Percentiles rank a stretch among this genome's conserved stretches.
phyloP scores from a whole-genome alignment of 2,329 filamentous ascomycete genomes.

The Cryoendolithus antarcticus region DNA sequence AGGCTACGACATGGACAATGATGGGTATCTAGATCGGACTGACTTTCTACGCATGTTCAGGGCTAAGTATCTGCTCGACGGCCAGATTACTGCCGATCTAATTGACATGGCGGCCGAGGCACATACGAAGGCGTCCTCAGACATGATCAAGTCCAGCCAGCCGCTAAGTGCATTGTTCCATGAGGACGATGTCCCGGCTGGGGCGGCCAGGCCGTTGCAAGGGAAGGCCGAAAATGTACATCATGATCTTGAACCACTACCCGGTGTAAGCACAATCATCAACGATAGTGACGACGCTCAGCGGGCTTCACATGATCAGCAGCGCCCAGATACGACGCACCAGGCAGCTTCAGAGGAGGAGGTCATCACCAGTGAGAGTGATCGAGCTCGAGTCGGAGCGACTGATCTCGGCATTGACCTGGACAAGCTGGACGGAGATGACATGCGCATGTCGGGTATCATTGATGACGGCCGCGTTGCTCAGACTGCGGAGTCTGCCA shows the following conservation, averaged over 20 bases:
- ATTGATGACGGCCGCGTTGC: not conserved
- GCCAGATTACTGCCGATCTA: slow-evolving; percentile 69
- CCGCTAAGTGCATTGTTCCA: slow-evolving; percentile 35
- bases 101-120: slow-evolving; percentile 1
- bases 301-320: slow-evolving; percentile 35
- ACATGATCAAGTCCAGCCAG: slow-evolving; percentile 31
- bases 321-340: slow-evolving; percentile 11
- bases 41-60: slow-evolving; percentile 88
- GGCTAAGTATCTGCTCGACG: slow-evolving; percentile 82
- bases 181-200: slow-evolving; percentile 23
- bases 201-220: slow-evolving; percentile 13
- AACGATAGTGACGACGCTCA: slow-evolving; percentile 38
- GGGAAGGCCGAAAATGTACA: slow-evolving; percentile 23
- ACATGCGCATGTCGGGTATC: slow-evolving; percentile 36
- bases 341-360: slow-evolving; percentile 36
- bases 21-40: slow-evolving; percentile 72
- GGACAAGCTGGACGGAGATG: slow-evolving; percentile 42
- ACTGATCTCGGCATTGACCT: slow-evolving; percentile 56
- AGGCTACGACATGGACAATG: slow-evolving; percentile 80
- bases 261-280: slow-evolving; percentile 40
- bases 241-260: slow-evolving; percentile 18
- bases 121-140: slow-evolving; percentile 6
- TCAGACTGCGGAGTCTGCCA: slow-evolving; percentile 2
- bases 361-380: not conserved
- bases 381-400: slow-evolving; percentile 47